Conservation (phyloP, 208 protist species). For the Leishmania arabica region DNA sequence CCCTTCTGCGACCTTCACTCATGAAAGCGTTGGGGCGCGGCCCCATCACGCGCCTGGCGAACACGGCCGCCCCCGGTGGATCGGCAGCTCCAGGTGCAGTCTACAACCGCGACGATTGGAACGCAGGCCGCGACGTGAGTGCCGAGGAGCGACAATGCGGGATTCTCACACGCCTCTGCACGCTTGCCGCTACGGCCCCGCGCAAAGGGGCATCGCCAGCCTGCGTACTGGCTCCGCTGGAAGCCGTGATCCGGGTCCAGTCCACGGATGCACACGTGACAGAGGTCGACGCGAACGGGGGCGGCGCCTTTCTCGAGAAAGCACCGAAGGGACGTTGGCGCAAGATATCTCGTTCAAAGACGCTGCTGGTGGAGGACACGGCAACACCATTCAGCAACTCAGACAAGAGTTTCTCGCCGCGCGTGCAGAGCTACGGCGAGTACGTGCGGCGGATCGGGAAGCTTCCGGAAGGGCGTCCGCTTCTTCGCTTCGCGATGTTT, state of each 20-base stretch:
- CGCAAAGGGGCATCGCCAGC: neutral
- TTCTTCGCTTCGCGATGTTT: constrained; percentile 80
- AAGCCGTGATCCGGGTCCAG: constrained; percentile 70
- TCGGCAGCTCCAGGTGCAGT: constrained; percentile 9
- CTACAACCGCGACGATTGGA: constrained; percentile 57
- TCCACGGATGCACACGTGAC: constrained; percentile 78
- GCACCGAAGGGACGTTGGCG: constrained; percentile 69
- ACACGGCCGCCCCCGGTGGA: neutral
- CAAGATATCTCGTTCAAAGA: constrained; percentile 71
- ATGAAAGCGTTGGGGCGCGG: constrained; percentile 45
- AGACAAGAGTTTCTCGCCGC: constrained; percentile 58
- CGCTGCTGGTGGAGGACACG: constrained; percentile 69
- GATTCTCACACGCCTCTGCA: constrained; percentile 38
- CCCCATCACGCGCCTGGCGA: constrained; percentile 34
- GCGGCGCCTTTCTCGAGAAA: constrained; percentile 46
- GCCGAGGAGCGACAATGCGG: constrained; percentile 62
- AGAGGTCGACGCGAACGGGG: constrained; percentile 45
- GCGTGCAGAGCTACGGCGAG: constrained; percentile 73
- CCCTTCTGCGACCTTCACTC: neutral
- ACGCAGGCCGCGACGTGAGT: constrained; percentile 46
- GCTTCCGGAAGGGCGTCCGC: constrained; percentile 47
- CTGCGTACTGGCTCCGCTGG: neutral
- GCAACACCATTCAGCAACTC: constrained; percentile 64
- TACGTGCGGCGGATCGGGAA: constrained; percentile 66
- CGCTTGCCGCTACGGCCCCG: constrained; percentile 6